Percentiles rank a stretch among this genome's conserved stretches.
Conservation (phyloP, 2,329 filamentous ascomycete genomes). For the Endoconidiophora laricicola region DNA sequence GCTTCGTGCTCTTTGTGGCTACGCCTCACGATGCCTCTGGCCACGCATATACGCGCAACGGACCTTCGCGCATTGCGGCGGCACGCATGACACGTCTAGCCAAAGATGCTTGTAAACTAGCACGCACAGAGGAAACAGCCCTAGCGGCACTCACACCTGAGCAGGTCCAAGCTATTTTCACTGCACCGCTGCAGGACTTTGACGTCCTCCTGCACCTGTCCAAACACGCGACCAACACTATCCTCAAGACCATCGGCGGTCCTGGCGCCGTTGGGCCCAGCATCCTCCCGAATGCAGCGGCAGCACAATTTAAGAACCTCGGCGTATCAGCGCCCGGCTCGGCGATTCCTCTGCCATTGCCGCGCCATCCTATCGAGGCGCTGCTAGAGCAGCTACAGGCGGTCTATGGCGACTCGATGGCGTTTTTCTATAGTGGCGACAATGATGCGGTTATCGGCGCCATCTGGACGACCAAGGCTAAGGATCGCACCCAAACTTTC, state of each 20-base stretch:
- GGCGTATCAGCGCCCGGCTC: slow-evolving; percentile 7
- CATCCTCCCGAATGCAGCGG: slow-evolving; percentile 18
- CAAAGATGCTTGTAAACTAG: slow-evolving; percentile 51
- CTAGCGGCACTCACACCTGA: slow-evolving; percentile 31
- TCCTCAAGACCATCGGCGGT: slow-evolving; percentile 23
- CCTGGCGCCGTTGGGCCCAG: slow-evolving; percentile 20
- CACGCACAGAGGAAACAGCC: slow-evolving; percentile 34
- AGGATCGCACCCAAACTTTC: slow-evolving; percentile 36
- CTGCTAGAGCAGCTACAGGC: slow-evolving; percentile 52
- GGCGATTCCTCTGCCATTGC: slow-evolving; percentile 31
- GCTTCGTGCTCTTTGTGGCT: slow-evolving; percentile 62
- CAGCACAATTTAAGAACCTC: slow-evolving; percentile 55
- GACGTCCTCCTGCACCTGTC: slow-evolving; percentile 70
- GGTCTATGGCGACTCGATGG: slow-evolving; percentile 49
- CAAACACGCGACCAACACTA: slow-evolving; percentile 30
- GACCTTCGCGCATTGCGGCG: slow-evolving; percentile 67
- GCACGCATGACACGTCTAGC: slow-evolving; percentile 69
- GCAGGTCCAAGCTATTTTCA: slow-evolving; percentile 40
- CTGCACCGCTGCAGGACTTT: slow-evolving; percentile 57
- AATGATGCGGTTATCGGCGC: slow-evolving; percentile 38
- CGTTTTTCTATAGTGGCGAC: slow-evolving; percentile 62
- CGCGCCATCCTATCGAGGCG: slow-evolving; percentile 42
- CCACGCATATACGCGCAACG: slow-evolving; percentile 54
- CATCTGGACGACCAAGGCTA: slow-evolving; percentile 41
- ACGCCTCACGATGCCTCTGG: slow-evolving; percentile 65